These are phyloP conservation scores for Rubia tinctorum DNA, from an alignment of 305 asterid genomes.

Conservation along the genomic window DNA sequence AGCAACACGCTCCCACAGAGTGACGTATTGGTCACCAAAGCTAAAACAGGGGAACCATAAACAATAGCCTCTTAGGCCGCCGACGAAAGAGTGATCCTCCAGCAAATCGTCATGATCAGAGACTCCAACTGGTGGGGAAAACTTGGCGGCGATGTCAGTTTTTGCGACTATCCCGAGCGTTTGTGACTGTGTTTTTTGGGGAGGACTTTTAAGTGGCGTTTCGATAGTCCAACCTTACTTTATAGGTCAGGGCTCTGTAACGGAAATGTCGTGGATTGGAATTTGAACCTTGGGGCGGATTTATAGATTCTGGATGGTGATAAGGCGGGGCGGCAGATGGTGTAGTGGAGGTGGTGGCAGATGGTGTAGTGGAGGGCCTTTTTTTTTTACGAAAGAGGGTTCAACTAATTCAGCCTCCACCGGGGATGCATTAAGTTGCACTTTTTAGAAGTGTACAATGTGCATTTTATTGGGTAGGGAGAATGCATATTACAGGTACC, in stretches of 20 bases:
- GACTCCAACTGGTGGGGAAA: constrained; percentile 22
- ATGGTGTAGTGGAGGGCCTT: no score
- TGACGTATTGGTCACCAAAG: constrained; percentile 23
- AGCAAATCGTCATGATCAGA: constrained; percentile 26
- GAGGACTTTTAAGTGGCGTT: background rate
- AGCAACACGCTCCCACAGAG: constrained; percentile 54
- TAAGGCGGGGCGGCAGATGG: no score
- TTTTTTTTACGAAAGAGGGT: no score
- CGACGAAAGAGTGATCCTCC: constrained; percentile 31
- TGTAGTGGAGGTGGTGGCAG: no score
- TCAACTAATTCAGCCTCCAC: no score
- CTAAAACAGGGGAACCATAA: constrained; percentile 45
- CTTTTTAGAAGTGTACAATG: no score
- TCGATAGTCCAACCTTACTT: background rate
- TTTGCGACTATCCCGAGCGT: constrained; percentile 17
- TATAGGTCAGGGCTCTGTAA: constrained; percentile 10
- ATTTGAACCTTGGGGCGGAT: no score
- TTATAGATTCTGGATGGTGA: no score
- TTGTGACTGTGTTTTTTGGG: background rate
- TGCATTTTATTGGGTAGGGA: no score
- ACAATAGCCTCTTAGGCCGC: constrained; percentile 39
- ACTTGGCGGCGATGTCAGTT: constrained; percentile 14
- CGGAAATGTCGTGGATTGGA: constrained; percentile 21
- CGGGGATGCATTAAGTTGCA: no score
- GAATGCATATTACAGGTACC: no score